Percentiles rank a stretch among this genome's conserved stretches.
Evolutionary conservation across 345 rosid genomes (phyloP).

Genomic region (Pistacia vera): DNA sequence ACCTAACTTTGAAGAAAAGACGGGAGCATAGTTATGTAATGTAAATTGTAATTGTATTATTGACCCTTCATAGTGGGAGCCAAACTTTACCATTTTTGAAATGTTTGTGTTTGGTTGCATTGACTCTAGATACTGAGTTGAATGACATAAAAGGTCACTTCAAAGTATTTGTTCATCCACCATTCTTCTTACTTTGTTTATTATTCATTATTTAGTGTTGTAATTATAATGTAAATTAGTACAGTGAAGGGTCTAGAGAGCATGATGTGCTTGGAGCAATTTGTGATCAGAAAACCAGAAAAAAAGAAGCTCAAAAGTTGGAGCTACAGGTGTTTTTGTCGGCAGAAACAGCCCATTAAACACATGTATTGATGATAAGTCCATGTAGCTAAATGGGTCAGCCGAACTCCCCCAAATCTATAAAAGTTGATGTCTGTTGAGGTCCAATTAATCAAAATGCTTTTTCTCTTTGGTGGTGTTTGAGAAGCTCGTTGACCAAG

Average conservation of each 20-base stretch:
- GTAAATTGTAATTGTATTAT: too few species aligned
- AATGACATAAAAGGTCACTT: slow-evolving; percentile 33
- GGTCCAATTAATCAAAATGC: slow-evolving; percentile 22
- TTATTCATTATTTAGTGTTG: background rate
- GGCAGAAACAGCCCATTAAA: slow-evolving; percentile 15
- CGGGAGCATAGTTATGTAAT: too few species aligned
- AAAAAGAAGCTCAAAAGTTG: slow-evolving; percentile 6
- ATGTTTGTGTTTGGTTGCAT: slow-evolving; percentile 29
- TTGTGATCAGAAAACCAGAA: background rate
- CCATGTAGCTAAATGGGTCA: slow-evolving; percentile 28
- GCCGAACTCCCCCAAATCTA: slow-evolving; percentile 13
- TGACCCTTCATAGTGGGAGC: slow-evolving; percentile 33
- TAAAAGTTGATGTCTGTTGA: slow-evolving; percentile 3
- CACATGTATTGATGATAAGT: slow-evolving; percentile 26
- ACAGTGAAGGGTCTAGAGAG: background rate
- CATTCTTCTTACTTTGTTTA: background rate
- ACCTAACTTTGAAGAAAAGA: too few species aligned
- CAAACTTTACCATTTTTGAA: slow-evolving; percentile 22
- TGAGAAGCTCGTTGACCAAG: slow-evolving; percentile 30
- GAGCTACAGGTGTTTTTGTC: slow-evolving; percentile 12
- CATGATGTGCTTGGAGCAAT: background rate
- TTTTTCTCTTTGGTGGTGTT: background rate
- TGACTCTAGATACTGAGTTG: slow-evolving; percentile 42
- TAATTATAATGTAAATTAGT: background rate
- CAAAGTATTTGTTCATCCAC: slow-evolving; percentile 7